Evolutionary conservation across 768 basidiomycete genomes (phyloP).

Genomic region (Boletus barrowsii): DNA sequence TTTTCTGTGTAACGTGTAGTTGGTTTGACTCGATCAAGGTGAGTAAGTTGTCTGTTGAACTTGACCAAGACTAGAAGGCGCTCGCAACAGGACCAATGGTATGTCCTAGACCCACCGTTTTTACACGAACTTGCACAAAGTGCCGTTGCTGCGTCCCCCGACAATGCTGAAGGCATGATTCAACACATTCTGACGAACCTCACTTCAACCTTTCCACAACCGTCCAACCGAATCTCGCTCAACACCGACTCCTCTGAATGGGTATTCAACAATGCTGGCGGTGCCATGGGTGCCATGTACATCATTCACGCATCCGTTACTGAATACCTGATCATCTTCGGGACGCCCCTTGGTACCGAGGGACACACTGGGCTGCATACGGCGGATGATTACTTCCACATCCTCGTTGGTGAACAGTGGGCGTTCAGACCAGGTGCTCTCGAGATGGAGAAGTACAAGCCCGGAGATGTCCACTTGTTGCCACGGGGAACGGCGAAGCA

Average conservation of each 20-base stretch:
- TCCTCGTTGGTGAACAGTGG: conserved; percentile 92
- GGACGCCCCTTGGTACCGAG: conserved; percentile 95
- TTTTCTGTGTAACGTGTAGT: conserved; percentile 37
- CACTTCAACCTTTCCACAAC: conserved; percentile 61
- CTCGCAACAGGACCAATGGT: conserved; percentile 68
- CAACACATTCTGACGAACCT: conserved; percentile 80
- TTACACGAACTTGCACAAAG: conserved; percentile 73
- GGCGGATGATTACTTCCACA: conserved; percentile 98
- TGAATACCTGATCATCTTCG: conserved; percentile 95
- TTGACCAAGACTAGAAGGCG: neutral
- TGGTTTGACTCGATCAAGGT: conserved; percentile 69
- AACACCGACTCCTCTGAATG: conserved; percentile 70
- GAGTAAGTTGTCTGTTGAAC: conserved; percentile 3
- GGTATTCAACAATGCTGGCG: conserved; percentile 97
- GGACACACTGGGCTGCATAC: conserved; percentile 93
- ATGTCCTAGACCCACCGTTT: conserved; percentile 71
- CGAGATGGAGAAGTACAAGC: conserved; percentile 78
- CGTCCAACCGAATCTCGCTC: conserved; percentile 50
- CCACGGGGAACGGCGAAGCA: conserved; percentile 86
- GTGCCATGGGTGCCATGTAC: conserved; percentile 98
- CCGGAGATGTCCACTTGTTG: conserved; percentile 84
- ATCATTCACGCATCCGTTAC: conserved; percentile 95
- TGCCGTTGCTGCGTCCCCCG: conserved; percentile 64
- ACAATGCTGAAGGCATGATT: conserved; percentile 72
- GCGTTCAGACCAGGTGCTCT: conserved; percentile 81